Conservation (phyloP, 2,329 filamentous ascomycete genomes). For the Aphanocladium album region DNA sequence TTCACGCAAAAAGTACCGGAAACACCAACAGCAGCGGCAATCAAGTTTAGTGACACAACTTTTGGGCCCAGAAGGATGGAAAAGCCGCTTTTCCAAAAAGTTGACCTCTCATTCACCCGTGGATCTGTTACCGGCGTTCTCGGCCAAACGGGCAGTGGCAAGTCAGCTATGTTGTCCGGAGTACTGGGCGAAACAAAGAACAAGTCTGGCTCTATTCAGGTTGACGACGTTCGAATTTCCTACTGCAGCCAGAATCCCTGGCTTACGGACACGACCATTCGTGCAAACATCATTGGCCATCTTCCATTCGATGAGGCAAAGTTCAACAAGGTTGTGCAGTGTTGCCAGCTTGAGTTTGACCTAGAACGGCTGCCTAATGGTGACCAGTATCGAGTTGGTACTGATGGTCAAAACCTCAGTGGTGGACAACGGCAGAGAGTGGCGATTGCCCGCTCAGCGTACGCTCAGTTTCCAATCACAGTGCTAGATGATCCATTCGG, state of each 20-base stretch:
- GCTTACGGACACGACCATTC: not conserved
- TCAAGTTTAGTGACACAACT: too few species aligned
- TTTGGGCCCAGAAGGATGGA: too few species aligned
- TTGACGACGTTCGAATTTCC: not conserved
- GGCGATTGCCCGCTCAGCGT: not conserved
- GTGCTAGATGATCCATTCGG: too few species aligned
- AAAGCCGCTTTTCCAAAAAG: not conserved
- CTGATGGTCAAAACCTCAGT: not conserved
- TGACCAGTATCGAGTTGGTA: not conserved
- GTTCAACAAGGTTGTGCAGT: not conserved
- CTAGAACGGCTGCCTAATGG: not conserved
- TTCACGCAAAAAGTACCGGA: too few species aligned
- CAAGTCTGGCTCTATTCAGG: not conserved
- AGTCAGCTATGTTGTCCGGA: not conserved
- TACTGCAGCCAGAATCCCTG: not conserved
- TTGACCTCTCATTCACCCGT: not conserved
- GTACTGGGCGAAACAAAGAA: not conserved
- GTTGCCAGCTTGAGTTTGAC: not conserved
- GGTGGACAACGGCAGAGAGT: constrained; percentile 3
- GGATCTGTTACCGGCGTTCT: not conserved
- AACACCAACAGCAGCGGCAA: too few species aligned
- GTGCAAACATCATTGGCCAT: not conserved
- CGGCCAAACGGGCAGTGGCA: not conserved
- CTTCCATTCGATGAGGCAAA: not conserved
- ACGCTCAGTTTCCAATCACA: too few species aligned